phyloP scores from a whole-genome alignment of 306 rosid genomes.

The Cucumis cinereus region DNA sequence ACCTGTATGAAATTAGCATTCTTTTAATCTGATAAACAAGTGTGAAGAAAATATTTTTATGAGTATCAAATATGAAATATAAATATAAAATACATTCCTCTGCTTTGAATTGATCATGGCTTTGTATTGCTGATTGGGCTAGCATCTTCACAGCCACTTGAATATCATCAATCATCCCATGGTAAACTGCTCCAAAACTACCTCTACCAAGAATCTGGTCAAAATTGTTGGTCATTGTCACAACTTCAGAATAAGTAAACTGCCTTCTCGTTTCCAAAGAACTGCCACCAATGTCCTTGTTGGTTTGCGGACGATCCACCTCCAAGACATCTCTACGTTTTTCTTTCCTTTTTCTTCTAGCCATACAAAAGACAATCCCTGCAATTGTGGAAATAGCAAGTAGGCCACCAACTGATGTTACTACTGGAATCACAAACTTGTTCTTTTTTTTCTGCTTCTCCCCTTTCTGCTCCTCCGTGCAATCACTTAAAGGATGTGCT shows the following conservation, averaged over 20 bases:
- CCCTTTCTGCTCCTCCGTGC: no score
- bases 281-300: not conserved
- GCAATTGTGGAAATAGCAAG: constrained; percentile 13
- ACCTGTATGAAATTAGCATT: constrained; percentile 11
- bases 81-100: constrained; percentile 24
- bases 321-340: not conserved
- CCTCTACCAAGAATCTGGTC: constrained; percentile 36
- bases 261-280: constrained; percentile 26
- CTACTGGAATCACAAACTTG: constrained; percentile 24
- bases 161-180: constrained; percentile 21
- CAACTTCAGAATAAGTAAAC: constrained; percentile 36
- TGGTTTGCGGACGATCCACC: not conserved
- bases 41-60: not conserved
- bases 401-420: constrained; percentile 36
- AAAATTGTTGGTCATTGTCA: constrained; percentile 25
- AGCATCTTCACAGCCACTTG: constrained; percentile 52
- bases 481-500: no score
- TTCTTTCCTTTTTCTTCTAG: constrained; percentile 13
- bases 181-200: constrained; percentile 44
- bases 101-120: constrained; percentile 27
- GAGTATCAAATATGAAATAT: not conserved
- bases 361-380: constrained; percentile 6
- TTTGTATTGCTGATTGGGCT: constrained; percentile 17
- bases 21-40: not conserved
- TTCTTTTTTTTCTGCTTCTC: constrained; percentile 4